These are phyloP conservation scores for Rhizophagus sp. DNA, from an alignment of 192 early-diverging fungal species.

Conservation along the genomic window DNA sequence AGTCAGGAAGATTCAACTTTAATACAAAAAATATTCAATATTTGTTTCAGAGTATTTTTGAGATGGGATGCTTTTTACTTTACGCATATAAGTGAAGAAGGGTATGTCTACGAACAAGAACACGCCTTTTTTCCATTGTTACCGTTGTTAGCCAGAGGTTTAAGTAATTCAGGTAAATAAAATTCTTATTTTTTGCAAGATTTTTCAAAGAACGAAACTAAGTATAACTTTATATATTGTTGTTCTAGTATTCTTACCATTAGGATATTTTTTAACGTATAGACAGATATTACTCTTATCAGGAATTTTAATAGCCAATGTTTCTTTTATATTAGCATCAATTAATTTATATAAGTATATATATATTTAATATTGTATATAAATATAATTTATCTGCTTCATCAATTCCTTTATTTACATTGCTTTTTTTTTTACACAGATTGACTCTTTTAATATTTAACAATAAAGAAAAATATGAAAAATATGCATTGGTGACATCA, in stretches of 20 bases:
- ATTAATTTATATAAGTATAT: conserved; percentile 59
- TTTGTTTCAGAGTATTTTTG: conserved; percentile 57
- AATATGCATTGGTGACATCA: conserved; percentile 63
- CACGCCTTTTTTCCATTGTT: conserved; percentile 88
- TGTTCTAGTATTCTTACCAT: conserved; percentile 52
- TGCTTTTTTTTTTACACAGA: not conserved
- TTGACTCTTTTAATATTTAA: conserved; percentile 39
- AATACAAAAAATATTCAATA: conserved; percentile 35
- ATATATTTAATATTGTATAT: not conserved
- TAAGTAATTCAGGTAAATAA: conserved; percentile 49
- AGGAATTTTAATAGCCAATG: conserved; percentile 76
- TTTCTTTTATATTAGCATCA: conserved; percentile 73
- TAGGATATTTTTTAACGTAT: conserved; percentile 37
- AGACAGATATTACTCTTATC: conserved; percentile 29
- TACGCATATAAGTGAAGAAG: conserved; percentile 69
- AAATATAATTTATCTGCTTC: too few species aligned
- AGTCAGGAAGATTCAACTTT: conserved; percentile 1
- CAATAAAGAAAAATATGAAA: conserved; percentile 51
- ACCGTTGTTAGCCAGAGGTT: conserved; percentile 61
- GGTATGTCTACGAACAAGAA: conserved; percentile 87
- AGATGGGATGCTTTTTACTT: conserved; percentile 94
- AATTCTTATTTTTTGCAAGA: not conserved
- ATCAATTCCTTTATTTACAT: not conserved
- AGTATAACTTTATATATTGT: not conserved
- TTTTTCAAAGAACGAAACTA: not conserved